Evolutionary conservation across 192 early-diverging fungal genomes (phyloP).

Genomic region (Allomyces javanicus): DNA sequence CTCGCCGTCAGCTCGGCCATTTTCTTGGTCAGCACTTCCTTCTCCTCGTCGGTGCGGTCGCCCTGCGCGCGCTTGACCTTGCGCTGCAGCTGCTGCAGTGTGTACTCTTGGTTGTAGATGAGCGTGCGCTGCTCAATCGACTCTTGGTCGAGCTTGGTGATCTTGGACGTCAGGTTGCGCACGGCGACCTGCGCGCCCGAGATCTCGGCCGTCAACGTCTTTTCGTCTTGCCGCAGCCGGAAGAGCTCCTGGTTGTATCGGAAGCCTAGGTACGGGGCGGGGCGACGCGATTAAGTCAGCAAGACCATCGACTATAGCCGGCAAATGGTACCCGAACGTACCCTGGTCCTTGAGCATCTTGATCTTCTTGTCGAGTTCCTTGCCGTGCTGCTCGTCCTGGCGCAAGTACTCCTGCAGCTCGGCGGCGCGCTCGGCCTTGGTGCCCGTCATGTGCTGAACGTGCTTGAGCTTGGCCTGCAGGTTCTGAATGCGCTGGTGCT

Average conservation of each 20-base stretch:
- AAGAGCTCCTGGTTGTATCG: constrained; percentile 32
- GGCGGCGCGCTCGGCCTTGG: background rate
- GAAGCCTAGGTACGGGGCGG: constrained; percentile 16
- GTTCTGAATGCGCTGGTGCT: background rate
- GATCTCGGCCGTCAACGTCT: constrained; percentile 28
- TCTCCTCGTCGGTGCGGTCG: constrained; percentile 42
- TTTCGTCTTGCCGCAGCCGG: constrained; percentile 30
- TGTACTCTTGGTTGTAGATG: constrained; percentile 34
- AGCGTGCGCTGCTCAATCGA: constrained; percentile 32
- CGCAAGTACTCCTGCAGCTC: constrained; percentile 29
- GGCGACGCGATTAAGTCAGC: background rate
- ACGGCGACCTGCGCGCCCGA: constrained; percentile 27
- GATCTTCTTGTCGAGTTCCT: constrained; percentile 28
- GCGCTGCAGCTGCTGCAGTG: constrained; percentile 40
- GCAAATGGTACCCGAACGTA: constrained; percentile 4
- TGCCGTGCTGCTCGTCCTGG: constrained; percentile 23
- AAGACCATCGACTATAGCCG: background rate
- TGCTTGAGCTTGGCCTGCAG: background rate
- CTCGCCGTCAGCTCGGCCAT: constrained; percentile 24
- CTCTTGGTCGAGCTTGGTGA: constrained; percentile 32
- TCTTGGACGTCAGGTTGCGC: constrained; percentile 23
- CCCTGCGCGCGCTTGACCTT: constrained; percentile 35
- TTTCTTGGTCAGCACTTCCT: constrained; percentile 21
- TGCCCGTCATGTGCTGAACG: background rate
- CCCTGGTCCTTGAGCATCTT: constrained; percentile 28